Conservation (phyloP, 2,329 filamentous ascomycete species). For the Bretziella fagacearum region DNA sequence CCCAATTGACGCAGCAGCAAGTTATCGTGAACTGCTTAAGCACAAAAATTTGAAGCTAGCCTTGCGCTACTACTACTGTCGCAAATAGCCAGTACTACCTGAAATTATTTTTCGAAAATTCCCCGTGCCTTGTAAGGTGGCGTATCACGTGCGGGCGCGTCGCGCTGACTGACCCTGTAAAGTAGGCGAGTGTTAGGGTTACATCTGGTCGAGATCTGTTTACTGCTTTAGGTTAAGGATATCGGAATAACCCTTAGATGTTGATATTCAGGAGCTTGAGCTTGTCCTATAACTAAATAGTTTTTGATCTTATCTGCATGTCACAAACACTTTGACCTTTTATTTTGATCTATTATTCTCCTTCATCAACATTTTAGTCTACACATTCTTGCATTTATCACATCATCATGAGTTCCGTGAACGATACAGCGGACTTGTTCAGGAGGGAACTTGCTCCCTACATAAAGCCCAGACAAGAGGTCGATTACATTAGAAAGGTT, state of each 20-base stretch:
- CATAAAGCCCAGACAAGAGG: slow-evolving; percentile 40
- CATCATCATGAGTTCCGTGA: slow-evolving; percentile 6
- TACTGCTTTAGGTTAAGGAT: too few species aligned
- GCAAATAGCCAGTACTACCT: slow-evolving; percentile 8
- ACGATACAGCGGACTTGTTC: not conserved
- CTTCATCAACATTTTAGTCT: not conserved
- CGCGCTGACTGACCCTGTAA: not conserved
- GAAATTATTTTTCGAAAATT: slow-evolving; percentile 14
- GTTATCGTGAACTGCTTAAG: not conserved
- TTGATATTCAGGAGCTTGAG: too few species aligned
- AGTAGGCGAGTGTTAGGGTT: not conserved
- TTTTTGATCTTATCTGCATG: too few species aligned
- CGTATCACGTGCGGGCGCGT: slow-evolving; percentile 12
- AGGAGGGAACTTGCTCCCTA: slow-evolving; percentile 28
- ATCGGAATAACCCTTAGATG: too few species aligned
- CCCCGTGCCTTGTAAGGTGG: slow-evolving; percentile 12
- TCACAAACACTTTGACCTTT: not conserved
- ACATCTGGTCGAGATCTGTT: not conserved
- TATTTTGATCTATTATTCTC: not conserved
- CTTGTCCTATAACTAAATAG: too few species aligned
- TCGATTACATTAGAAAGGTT: slow-evolving; percentile 37
- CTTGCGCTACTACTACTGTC: slow-evolving; percentile 12
- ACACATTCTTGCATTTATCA: not conserved
- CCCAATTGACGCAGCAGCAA: slow-evolving; percentile 11
- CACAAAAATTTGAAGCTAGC: slow-evolving; percentile 9